phyloP scores from a whole-genome alignment of 2,329 filamentous ascomycete genomes.

The Claviceps sp. region DNA sequence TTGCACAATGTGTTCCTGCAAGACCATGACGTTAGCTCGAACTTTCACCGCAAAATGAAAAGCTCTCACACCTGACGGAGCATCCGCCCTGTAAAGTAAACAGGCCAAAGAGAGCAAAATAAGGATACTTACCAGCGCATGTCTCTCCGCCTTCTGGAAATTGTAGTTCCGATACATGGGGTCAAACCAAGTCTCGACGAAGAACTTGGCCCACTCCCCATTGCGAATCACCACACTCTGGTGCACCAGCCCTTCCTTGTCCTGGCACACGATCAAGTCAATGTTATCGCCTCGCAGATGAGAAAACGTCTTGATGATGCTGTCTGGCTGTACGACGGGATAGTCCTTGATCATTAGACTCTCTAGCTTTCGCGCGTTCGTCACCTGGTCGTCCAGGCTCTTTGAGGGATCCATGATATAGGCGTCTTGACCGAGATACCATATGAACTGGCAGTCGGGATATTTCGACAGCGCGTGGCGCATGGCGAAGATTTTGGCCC shows the following conservation, averaged over 20 bases:
- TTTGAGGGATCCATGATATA: constrained; percentile 76
- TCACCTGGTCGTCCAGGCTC: constrained; percentile 56
- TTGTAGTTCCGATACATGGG: constrained; percentile 89
- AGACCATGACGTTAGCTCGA: not conserved
- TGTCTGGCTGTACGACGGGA: constrained; percentile 84
- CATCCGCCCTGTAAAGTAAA: too few relatives aligned
- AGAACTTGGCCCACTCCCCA: constrained; percentile 84
- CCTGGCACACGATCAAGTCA: constrained; percentile 74
- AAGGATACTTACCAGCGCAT: constrained; percentile 59
- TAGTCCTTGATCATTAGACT: constrained; percentile 71
- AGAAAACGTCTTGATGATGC: constrained; percentile 87
- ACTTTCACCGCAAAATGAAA: not conserved
- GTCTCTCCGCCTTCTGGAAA: constrained; percentile 86
- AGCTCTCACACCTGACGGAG: too few relatives aligned
- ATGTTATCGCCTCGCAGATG: constrained; percentile 67
- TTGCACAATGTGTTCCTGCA: constrained; percentile 73
- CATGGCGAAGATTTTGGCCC: constrained; percentile 71
- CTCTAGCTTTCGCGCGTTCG: constrained; percentile 55
- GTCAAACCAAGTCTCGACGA: constrained; percentile 92
- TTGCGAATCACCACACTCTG: constrained; percentile 69
- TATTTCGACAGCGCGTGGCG: constrained; percentile 76
- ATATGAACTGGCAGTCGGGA: constrained; percentile 68
- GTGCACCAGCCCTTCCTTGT: constrained; percentile 62
- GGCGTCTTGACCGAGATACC: constrained; percentile 73
- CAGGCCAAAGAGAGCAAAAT: too few relatives aligned